Evolutionary conservation across 164 flowering plant species (phyloP).

Genomic region (Vitis labrusca): DNA sequence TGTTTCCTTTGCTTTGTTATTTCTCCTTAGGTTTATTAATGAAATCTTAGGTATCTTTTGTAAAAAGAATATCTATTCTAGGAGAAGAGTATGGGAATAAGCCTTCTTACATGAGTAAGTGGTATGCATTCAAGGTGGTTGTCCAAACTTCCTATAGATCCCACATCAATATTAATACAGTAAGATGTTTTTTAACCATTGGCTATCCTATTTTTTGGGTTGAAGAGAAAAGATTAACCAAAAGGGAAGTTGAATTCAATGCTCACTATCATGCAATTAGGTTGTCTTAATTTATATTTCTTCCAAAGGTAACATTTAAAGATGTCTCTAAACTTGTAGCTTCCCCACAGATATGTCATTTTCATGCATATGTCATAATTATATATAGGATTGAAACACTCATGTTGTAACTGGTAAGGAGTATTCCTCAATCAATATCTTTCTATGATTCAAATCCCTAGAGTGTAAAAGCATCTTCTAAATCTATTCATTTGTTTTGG

Average conservation of each 20-base stretch:
- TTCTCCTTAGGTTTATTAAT: neutral
- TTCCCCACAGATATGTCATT: too few species aligned
- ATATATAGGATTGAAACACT: too few species aligned
- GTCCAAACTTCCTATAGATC: too few species aligned
- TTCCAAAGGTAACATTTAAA: conserved; percentile 83
- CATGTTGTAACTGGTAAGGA: too few species aligned
- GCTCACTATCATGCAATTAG: neutral
- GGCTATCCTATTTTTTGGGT: neutral
- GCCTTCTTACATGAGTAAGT: neutral
- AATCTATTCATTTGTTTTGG: too few species aligned
- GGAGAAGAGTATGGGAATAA: neutral
- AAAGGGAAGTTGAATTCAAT: neutral
- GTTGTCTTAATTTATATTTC: neutral
- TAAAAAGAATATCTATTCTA: neutral
- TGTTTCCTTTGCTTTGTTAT: conserved; percentile 10
- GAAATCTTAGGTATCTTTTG: neutral
- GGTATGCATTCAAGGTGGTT: too few species aligned
- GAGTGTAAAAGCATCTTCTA: too few species aligned
- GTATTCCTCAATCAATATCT: too few species aligned
- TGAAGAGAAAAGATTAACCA: neutral
- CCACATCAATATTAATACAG: too few species aligned
- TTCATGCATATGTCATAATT: too few species aligned
- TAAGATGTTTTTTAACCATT: neutral
- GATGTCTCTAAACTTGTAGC: conserved; percentile 88
- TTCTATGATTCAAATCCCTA: too few species aligned